phyloP scores from a whole-genome alignment of 108 stramenopile species.

The Thalassiosira profunda region DNA sequence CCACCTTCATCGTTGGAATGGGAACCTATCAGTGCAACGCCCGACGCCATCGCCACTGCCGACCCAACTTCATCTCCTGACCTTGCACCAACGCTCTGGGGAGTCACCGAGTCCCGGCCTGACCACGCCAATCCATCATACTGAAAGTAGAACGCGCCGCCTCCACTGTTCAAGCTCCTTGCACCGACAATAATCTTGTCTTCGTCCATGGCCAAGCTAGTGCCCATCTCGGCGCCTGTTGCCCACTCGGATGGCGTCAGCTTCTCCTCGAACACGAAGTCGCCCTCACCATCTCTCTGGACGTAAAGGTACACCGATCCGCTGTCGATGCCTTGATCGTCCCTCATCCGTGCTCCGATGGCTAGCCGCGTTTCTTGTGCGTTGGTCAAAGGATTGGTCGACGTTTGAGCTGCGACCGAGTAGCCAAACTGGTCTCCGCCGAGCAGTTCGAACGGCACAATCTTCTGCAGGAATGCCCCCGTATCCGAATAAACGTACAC shows the following conservation, averaged over 20 bases:
- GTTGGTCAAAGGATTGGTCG: background rate
- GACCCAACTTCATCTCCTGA: constrained; percentile 1
- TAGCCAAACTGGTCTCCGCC: background rate
- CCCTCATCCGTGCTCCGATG: background rate
- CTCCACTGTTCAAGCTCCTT: background rate
- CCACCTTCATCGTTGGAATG: background rate
- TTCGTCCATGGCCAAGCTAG: background rate
- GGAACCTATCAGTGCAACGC: background rate
- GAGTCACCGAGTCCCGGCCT: background rate
- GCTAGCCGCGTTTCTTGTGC: background rate
- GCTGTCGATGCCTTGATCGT: background rate
- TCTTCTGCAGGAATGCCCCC: background rate
- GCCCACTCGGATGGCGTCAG: background rate
- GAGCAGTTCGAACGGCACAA: background rate
- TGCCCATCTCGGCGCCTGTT: background rate
- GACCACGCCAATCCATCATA: background rate
- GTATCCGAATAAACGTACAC: background rate
- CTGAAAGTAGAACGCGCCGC: background rate
- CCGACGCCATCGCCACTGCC: background rate
- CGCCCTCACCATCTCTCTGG: background rate
- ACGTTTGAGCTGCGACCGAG: background rate
- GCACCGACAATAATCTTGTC: background rate
- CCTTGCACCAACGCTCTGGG: too few species aligned
- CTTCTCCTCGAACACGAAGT: background rate
- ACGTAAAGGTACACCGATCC: background rate